Evolutionary conservation across 768 basidiomycete genomes (phyloP).

Genomic region (Exidia glandulosa): DNA sequence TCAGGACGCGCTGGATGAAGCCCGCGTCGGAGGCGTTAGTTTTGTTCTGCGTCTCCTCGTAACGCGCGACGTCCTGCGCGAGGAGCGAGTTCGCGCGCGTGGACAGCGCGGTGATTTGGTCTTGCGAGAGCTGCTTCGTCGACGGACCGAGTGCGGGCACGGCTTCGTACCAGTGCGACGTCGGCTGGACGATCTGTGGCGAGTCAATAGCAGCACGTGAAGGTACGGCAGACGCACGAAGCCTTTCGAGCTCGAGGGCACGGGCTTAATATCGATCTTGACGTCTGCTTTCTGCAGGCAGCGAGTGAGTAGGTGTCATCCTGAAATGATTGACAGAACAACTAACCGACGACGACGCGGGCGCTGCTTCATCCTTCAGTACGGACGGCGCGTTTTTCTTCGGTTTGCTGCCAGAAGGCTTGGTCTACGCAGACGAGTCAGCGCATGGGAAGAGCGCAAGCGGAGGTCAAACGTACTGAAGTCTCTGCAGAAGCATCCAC

Average conservation of each 20-base stretch:
- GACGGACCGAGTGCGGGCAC: constrained; percentile 29
- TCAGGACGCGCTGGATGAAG: constrained; percentile 78
- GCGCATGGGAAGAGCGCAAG: no score
- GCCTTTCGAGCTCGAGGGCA: not conserved
- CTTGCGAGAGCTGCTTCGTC: constrained; percentile 15
- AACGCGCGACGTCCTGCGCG: constrained; percentile 29
- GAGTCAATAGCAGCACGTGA: not conserved
- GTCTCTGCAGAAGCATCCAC: no score
- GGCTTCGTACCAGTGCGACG: constrained; percentile 45
- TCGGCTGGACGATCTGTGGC: constrained; percentile 20
- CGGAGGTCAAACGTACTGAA: no score
- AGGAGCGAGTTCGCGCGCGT: constrained; percentile 40
- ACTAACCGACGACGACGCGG: no score
- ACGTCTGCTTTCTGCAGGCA: constrained; percentile 3
- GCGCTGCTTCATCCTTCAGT: no score
- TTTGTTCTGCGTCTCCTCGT: constrained; percentile 32
- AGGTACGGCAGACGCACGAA: not conserved
- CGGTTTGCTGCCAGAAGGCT: no score
- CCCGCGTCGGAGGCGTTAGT: constrained; percentile 55
- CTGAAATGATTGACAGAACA: no score
- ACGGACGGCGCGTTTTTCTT: no score
- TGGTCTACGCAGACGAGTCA: no score
- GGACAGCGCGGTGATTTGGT: constrained; percentile 34
- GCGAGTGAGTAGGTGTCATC: not conserved
- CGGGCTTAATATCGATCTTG: not conserved